A percentile compares a stretch with the other conserved stretches of the same genome.
These are phyloP conservation scores for Botrytis fabae DNA, from an alignment of 2,329 filamentous ascomycete species.

Conservation along the genomic window DNA sequence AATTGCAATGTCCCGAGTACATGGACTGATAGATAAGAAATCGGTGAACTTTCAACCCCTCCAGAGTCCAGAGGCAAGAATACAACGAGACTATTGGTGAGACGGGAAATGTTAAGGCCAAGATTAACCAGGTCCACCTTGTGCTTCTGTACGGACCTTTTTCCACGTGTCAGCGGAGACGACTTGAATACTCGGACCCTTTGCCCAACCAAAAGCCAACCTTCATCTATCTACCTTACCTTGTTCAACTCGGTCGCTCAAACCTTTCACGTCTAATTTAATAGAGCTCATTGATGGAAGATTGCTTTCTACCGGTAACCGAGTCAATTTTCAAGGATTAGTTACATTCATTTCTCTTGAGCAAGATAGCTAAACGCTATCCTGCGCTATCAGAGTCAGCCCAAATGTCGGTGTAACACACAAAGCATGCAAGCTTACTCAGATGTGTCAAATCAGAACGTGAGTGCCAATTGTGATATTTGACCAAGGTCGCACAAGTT, in stretches of 20 bases:
- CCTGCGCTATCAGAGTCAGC: conserved; percentile 12
- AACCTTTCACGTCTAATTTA: not conserved
- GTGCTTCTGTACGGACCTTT: conserved; percentile 15
- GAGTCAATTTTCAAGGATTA: not conserved
- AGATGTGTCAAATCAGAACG: conserved; percentile 15
- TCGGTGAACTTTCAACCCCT: conserved; percentile 5
- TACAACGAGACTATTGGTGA: not conserved
- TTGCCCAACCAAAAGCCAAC: not conserved
- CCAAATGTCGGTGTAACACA: conserved; percentile 25
- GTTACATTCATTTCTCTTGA: not conserved
- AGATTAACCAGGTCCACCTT: not conserved
- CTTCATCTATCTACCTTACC: not conserved
- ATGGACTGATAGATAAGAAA: conserved; percentile 13
- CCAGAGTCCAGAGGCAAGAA: not conserved
- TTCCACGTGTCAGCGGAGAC: conserved; percentile 15
- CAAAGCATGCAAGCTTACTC: conserved; percentile 18
- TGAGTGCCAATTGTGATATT: conserved; percentile 3
- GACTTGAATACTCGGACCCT: not conserved
- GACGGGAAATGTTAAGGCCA: not conserved
- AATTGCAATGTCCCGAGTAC: not conserved
- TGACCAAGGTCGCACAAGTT: conserved; percentile 11
- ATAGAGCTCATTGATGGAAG: conserved; percentile 6
- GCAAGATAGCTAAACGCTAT: not conserved
- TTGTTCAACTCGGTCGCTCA: not conserved
- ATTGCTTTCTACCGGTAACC: not conserved